A percentile compares a stretch with the other conserved stretches of the same genome.
Conservation (phyloP, 768 basidiomycete species). For the Pleurotus eryngii region DNA sequence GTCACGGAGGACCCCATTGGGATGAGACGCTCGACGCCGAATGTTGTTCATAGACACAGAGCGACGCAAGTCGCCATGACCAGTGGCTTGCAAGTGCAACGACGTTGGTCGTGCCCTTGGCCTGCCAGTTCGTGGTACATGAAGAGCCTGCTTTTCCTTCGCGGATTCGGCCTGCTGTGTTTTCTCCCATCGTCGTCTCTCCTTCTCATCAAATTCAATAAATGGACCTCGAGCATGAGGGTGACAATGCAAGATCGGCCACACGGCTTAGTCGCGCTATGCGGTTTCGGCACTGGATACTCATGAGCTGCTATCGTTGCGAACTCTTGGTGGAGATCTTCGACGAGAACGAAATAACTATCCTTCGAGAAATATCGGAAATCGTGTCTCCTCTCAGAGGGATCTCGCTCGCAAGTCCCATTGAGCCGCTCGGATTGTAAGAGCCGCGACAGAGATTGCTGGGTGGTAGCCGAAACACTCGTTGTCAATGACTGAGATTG, state of each 20-base stretch:
- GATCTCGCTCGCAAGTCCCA: conserved; percentile 91
- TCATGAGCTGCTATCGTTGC: conserved; percentile 85
- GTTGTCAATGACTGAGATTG: conserved; percentile 9
- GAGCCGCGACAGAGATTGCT: conserved; percentile 55
- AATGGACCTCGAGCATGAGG: conserved; percentile 73
- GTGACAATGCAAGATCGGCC: conserved; percentile 84
- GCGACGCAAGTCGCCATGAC: conserved; percentile 69
- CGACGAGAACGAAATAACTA: conserved; percentile 83
- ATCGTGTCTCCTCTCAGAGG: conserved; percentile 82
- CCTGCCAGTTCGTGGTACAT: conserved; percentile 16
- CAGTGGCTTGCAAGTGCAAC: conserved; percentile 33
- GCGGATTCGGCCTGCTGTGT: conserved; percentile 43
- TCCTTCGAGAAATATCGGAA: conserved; percentile 80
- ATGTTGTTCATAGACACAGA: conserved; percentile 76
- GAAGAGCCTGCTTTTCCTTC: conserved; percentile 28
- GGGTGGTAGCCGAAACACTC: conserved; percentile 22
- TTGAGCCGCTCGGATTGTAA: conserved; percentile 81
- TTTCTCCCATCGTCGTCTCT: conserved; percentile 65
- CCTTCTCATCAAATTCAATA: conserved; percentile 69
- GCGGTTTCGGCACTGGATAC: conserved; percentile 57
- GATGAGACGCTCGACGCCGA: conserved; percentile 46
- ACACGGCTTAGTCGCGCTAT: conserved; percentile 55
- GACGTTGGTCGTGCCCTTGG: conserved; percentile 24
- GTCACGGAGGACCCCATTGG: conserved; percentile 20
- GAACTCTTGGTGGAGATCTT: conserved; percentile 81